These are phyloP conservation scores for Boechera divaricarpa DNA, from an alignment of 345 rosid species.

Conservation along the genomic window DNA sequence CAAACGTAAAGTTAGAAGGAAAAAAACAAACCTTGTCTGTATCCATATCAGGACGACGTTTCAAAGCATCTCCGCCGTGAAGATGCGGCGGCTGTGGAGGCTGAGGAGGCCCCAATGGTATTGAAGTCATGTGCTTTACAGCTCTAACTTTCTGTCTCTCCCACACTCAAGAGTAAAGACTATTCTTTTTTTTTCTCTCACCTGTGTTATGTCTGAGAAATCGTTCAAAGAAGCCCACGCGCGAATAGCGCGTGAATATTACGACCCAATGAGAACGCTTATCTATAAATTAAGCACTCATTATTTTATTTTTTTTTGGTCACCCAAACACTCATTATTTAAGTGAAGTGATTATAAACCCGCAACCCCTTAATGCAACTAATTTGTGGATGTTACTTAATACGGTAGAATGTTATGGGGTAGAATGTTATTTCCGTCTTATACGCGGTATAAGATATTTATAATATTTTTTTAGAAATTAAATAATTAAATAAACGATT, in stretches of 20 bases:
- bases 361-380: not conserved
- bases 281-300: not conserved
- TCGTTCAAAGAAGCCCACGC: constrained; percentile 33
- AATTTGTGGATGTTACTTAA: not conserved
- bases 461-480: too few species aligned
- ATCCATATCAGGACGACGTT: constrained; percentile 53
- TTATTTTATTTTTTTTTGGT: too few species aligned
- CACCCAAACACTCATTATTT: not conserved
- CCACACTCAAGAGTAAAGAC: constrained; percentile 26
- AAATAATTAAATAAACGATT: too few species aligned
- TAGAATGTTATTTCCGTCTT: too few species aligned
- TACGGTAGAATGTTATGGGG: too few species aligned
- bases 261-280: constrained; percentile 22
- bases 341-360: not conserved
- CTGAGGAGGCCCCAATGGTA: constrained; percentile 55
- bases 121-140: constrained; percentile 65
- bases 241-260: not conserved
- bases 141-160: constrained; percentile 39
- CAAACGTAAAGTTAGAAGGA: not conserved
- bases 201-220: constrained; percentile 10
- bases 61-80: constrained; percentile 48
- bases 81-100: constrained; percentile 43
- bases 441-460: too few species aligned
- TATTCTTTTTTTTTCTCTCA: constrained; percentile 9
- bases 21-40: constrained; percentile 55